phyloP scores from a whole-genome alignment of 306 rosid genomes.

The Lagenaria siceraria region DNA sequence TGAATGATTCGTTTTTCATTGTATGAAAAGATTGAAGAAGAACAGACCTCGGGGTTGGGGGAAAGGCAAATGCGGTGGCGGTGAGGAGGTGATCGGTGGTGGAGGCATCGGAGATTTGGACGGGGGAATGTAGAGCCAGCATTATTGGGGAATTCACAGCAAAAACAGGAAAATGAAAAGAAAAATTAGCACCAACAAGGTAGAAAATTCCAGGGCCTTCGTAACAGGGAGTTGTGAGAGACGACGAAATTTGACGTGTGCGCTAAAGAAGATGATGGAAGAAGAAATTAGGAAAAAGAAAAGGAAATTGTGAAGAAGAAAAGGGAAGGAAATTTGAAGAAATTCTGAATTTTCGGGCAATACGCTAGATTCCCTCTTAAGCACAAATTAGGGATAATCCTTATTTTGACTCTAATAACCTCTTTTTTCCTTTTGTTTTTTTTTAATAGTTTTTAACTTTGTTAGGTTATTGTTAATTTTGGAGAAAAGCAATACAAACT shows the following conservation, averaged over 20 bases:
- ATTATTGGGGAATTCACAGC: neutral
- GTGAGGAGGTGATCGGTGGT: slow-evolving; percentile 22
- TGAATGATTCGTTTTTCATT: too few species aligned
- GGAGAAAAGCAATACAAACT: too few species aligned
- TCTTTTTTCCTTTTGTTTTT: too few species aligned
- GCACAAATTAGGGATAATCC: too few species aligned
- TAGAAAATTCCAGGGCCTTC: neutral
- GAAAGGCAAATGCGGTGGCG: slow-evolving; percentile 13
- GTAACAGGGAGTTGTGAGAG: neutral
- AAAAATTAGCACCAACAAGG: neutral
- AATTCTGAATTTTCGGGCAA: too few species aligned
- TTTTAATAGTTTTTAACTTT: too few species aligned
- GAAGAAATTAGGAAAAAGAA: neutral
- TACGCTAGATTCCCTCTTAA: too few species aligned
- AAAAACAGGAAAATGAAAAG: too few species aligned
- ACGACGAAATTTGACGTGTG: neutral
- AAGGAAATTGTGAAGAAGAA: neutral
- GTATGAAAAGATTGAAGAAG: neutral
- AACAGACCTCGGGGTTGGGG: neutral
- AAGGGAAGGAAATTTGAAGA: neutral
- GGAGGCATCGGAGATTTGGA: slow-evolving; percentile 43
- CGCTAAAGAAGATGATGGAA: neutral
- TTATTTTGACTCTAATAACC: too few species aligned
- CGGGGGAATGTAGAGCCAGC: slow-evolving; percentile 7
- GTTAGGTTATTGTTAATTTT: too few species aligned